phyloP scores from a whole-genome alignment of 805 yeast species.

The Candida piceae region DNA sequence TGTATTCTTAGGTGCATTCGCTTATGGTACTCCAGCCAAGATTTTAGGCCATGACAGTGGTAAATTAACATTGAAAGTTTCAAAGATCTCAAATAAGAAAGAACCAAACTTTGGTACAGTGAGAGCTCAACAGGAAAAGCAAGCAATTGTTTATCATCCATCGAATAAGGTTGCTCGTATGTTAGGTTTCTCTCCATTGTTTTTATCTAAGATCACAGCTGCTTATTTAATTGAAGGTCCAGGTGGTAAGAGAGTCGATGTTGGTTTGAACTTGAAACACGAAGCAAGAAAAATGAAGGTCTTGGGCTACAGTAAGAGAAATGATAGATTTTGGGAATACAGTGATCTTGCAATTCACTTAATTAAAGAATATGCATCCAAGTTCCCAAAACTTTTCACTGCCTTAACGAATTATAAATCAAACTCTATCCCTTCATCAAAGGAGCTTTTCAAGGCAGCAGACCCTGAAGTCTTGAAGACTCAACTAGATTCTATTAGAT shows the following conservation, averaged over 20 bases:
- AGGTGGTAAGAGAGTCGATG: slow-evolving; percentile 48
- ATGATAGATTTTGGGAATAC: slow-evolving; percentile 72
- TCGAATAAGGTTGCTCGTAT: slow-evolving; percentile 58
- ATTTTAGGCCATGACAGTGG: slow-evolving; percentile 51
- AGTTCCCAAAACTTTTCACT: slow-evolving; percentile 59
- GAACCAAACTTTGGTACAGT: slow-evolving; percentile 66
- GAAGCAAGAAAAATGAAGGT: slow-evolving; percentile 78
- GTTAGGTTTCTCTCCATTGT: slow-evolving; percentile 53
- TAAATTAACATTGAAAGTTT: slow-evolving; percentile 47
- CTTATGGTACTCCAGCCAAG: slow-evolving; percentile 77
- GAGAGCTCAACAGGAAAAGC: slow-evolving; percentile 53
- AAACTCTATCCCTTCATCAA: too few species aligned
- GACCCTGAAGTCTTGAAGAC: slow-evolving; percentile 41
- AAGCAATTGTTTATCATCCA: slow-evolving; percentile 55
- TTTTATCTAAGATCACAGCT: slow-evolving; percentile 76
- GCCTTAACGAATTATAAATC: slow-evolving; percentile 21
- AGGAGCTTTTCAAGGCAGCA: too few species aligned
- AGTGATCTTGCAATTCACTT: slow-evolving; percentile 69
- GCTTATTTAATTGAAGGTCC: slow-evolving; percentile 56
- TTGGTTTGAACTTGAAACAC: slow-evolving; percentile 82
- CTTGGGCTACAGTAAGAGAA: slow-evolving; percentile 75
- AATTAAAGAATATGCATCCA: slow-evolving; percentile 51
- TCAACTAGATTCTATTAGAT: slow-evolving; percentile 29
- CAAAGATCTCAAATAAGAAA: slow-evolving; percentile 37
- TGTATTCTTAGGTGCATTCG: slow-evolving; percentile 78